Evolutionary conservation across 306 rosid species (phyloP), one percentile per base, ranked within the genome.

Genomic region (Cucurbita argyrosperma): DNA sequence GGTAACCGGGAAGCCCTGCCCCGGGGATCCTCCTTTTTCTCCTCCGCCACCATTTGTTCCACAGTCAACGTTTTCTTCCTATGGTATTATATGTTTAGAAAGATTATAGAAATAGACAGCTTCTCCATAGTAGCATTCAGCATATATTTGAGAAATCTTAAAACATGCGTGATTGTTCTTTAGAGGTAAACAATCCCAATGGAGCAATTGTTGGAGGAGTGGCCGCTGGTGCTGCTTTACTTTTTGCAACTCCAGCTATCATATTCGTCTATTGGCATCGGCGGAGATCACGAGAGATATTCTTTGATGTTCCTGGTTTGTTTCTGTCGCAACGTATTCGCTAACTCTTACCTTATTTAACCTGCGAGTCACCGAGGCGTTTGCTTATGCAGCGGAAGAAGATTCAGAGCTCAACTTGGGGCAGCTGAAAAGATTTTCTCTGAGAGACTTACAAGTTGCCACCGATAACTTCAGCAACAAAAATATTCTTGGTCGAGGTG

Each of bases 201-300:
- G 78, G 78, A 75, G 78, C 72, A 37, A 75, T 75, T 46, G 78
- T 45, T 63, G 78, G 78, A 37, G 78, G 72, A 62, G 78, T 75
- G 19, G 78, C 78, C 13, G 78, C 72, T 0, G 78, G 72, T 62
- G 78, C 78, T 75, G 78, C 78, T 15, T 50, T 75, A 75, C 78
- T 75, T 18, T 75, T 75, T 37, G 62, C 78, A 26, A 66, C 78
- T 62, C 78, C 78, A 13, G 78, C 78, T 30, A 64, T 75, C 67
- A 18, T 62, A 49, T 75, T 62, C 13, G 72, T 46, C 40, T 75
- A 75, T 75, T 75, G 72, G 71, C 72, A 53, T 19, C 35, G 72
- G 43, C 63, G 8, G 52, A 63, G 55, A 46, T 75, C 78, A 62
- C 71, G 67, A 75, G 72, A 75, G 18, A 58, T 12, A 26, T 75